Conservation (phyloP, 768 basidiomycete species). For the Auricularia sp. region DNA sequence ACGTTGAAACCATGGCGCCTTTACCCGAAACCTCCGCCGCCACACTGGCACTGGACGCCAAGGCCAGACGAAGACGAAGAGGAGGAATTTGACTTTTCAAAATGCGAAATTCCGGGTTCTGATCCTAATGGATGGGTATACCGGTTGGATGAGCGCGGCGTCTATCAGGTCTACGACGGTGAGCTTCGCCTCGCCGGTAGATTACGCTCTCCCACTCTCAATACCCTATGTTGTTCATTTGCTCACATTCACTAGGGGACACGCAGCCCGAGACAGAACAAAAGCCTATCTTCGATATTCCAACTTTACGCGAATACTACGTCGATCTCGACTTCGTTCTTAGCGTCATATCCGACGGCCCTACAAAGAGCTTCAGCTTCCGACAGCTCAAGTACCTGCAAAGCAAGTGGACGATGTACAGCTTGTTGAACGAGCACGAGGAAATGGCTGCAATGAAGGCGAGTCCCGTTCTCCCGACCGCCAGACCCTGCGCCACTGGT, state of each 20-base stretch:
- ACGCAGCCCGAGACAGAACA: conserved; percentile 18
- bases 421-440: conserved; percentile 83
- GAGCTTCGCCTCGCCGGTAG: not conserved
- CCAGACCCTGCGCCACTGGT: not conserved
- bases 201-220: not conserved
- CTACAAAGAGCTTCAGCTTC: conserved; percentile 92
- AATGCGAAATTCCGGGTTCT: conserved; percentile 62
- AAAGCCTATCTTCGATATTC: conserved; percentile 66
- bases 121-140: conserved; percentile 49
- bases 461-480: conserved; percentile 14
- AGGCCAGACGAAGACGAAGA: conserved; percentile 12
- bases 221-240: not conserved
- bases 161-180: conserved; percentile 69
- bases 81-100: conserved; percentile 56
- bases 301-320: conserved; percentile 89
- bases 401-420: conserved; percentile 92
- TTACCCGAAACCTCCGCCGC: conserved; percentile 87
- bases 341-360: conserved; percentile 86
- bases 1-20: conserved; percentile 60
- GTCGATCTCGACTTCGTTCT: conserved; percentile 90
- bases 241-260: no score
- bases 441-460: conserved; percentile 97
- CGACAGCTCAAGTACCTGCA: conserved; percentile 82
- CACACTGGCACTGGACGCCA: conserved; percentile 83
- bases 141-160: conserved; percentile 76